Conservation (phyloP, 768 basidiomycete genomes). For the Serendipita sp. region DNA sequence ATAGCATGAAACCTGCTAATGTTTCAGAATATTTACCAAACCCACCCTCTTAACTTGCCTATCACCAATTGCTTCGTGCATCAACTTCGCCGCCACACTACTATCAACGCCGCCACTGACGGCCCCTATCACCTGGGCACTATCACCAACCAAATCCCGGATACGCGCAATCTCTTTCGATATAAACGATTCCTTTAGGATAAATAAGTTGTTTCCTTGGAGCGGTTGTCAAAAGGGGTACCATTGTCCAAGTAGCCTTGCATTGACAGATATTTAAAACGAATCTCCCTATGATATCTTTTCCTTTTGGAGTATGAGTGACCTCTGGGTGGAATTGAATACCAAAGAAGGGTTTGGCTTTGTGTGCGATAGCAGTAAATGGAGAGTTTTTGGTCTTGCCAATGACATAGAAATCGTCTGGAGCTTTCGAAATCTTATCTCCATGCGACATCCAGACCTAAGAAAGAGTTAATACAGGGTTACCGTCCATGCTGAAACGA, state of each 20-base stretch:
- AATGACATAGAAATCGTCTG: conserved; percentile 72
- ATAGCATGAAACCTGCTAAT: conserved; percentile 85
- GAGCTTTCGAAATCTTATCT: conserved; percentile 73
- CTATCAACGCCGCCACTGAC: conserved; percentile 97
- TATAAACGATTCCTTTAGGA: conserved; percentile 81
- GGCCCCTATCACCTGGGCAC: conserved; percentile 92
- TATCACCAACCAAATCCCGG: conserved; percentile 82
- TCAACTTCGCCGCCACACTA: conserved; percentile 94
- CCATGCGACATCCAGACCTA: conserved; percentile 99
- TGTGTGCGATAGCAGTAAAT: conserved; percentile 84
- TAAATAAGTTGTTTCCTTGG: background rate
- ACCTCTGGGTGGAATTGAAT: conserved; percentile 99
- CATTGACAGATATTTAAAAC: conserved; percentile 74
- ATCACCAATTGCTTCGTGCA: conserved; percentile 99
- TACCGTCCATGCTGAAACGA: conserved; percentile 2
- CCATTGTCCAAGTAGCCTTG: conserved; percentile 85
- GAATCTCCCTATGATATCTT: conserved; percentile 76
- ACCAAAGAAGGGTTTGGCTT: conserved; percentile 77
- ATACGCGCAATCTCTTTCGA: conserved; percentile 92
- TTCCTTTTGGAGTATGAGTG: conserved; percentile 80
- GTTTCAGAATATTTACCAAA: conserved; percentile 5
- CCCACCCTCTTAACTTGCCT: conserved; percentile 32
- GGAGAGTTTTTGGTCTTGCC: conserved; percentile 78
- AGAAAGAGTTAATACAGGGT: background rate
- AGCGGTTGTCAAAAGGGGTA: conserved; percentile 18